phyloP scores from a whole-genome alignment of 805 yeast species.

The Schwanniomyces occidentalis region DNA sequence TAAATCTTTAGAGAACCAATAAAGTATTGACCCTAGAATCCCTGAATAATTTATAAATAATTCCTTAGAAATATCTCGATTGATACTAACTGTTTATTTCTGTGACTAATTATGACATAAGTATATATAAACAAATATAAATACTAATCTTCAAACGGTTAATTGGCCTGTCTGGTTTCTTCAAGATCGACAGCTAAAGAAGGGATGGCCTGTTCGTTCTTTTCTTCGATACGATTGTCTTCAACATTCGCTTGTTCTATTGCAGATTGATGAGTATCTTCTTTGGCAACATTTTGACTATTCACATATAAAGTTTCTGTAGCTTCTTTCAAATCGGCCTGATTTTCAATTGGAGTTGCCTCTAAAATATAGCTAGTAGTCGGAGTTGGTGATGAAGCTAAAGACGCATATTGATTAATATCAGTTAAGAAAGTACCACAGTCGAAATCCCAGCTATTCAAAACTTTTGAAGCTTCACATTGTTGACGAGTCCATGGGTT shows the following conservation, averaged over 20 bases:
- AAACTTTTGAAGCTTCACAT: slow-evolving; percentile 62
- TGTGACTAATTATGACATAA: no score
- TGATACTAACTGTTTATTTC: no score
- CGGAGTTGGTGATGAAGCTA: slow-evolving; percentile 7
- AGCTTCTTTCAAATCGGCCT: slow-evolving; percentile 19
- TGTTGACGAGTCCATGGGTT: slow-evolving; percentile 70
- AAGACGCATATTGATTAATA: slow-evolving; percentile 22
- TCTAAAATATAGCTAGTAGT: slow-evolving; percentile 3
- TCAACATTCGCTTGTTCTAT: slow-evolving; percentile 5
- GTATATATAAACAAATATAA: no score
- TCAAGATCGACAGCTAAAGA: slow-evolving; percentile 14
- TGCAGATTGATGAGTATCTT: no score
- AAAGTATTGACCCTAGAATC: no score
- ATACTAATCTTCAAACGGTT: no score
- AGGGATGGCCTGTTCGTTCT: slow-evolving; percentile 9
- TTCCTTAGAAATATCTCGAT: no score
- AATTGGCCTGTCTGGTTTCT: slow-evolving; percentile 11
- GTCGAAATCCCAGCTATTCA: slow-evolving; percentile 84
- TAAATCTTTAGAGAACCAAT: no score
- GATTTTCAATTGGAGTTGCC: slow-evolving; percentile 17
- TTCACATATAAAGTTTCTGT: slow-evolving; percentile 23
- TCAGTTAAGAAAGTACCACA: slow-evolving; percentile 57
- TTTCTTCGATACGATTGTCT: slow-evolving; percentile 7
- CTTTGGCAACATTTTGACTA: slow-evolving; percentile 5
- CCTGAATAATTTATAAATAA: no score